Percentiles rank a stretch among this genome's conserved stretches.
Conservation (phyloP, 1,284 basidiomycete genomes). For the Hypsizygus ulmarius region DNA sequence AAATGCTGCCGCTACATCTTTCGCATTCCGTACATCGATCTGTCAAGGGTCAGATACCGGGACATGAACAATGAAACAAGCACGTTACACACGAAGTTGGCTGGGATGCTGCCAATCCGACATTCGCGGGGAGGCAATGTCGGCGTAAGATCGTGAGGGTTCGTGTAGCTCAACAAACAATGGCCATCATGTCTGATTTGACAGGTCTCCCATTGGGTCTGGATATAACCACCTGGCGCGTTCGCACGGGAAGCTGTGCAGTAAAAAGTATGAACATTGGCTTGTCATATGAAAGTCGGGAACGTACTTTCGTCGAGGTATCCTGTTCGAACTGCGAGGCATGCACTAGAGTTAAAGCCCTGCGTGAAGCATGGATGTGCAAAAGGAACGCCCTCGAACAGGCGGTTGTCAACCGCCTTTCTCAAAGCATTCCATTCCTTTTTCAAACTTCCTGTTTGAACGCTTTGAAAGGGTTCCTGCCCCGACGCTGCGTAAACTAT, state of each 20-base stretch:
- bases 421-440: constrained; percentile 23
- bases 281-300: neutral
- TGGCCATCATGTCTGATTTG: constrained; percentile 31
- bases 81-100: constrained; percentile 33
- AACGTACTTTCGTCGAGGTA: constrained; percentile 30
- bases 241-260: constrained; percentile 24
- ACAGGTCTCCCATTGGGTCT: constrained; percentile 42
- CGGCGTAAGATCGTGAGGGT: constrained; percentile 25
- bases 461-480: constrained; percentile 8
- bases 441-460: neutral
- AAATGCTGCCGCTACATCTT: constrained; percentile 42
- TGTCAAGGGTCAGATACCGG: constrained; percentile 19
- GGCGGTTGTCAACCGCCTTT: constrained; percentile 19
- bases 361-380: constrained; percentile 28
- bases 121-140: constrained; percentile 30
- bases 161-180: constrained; percentile 33
- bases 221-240: constrained; percentile 28
- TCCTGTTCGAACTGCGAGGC: constrained; percentile 17
- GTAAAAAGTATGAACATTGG: neutral
- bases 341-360: constrained; percentile 24
- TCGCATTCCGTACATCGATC: constrained; percentile 40
- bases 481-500: neutral
- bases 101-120: constrained; percentile 38
- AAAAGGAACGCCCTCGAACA: constrained; percentile 25
- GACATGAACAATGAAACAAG: neutral